Percentiles rank a stretch among this genome's conserved stretches.
Conservation (phyloP, 176 grass and related monocot genomes). For the Phyllostachys edulis region DNA sequence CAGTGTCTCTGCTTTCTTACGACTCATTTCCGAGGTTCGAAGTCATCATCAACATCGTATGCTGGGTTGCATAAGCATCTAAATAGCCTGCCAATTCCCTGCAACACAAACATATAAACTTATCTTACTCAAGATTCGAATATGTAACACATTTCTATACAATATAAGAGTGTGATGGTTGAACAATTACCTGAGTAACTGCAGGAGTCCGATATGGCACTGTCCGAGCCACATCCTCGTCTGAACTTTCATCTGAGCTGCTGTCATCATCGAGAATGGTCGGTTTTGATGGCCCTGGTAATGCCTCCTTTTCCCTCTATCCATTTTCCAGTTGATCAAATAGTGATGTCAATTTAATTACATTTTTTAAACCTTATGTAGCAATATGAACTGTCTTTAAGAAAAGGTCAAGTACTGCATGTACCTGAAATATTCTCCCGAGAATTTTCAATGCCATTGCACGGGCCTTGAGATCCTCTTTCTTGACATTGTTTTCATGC, state of each 20-base stretch:
- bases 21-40: constrained; percentile 58
- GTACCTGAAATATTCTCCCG: constrained; percentile 87
- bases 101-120: constrained; percentile 18
- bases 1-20: background rate
- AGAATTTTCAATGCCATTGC: constrained; percentile 82
- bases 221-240: constrained; percentile 52
- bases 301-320: constrained; percentile 79
- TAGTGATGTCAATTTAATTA: background rate
- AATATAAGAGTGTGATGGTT: background rate
- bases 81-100: constrained; percentile 96
- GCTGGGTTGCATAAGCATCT: constrained; percentile 96
- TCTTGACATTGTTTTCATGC: constrained; percentile 84
- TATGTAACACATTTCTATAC: background rate
- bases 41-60: constrained; percentile 95
- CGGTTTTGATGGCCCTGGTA: constrained; percentile 61
- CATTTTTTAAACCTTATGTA: background rate
- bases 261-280: constrained; percentile 68
- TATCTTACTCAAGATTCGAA: background rate
- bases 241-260: constrained; percentile 84
- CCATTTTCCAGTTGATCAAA: constrained; percentile 14
- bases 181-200: constrained; percentile 75
- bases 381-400: background rate
- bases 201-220: constrained; percentile 79
- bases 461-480: constrained; percentile 81
- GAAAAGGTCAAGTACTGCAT: background rate